These are phyloP conservation scores for Cyclostephanos tholiformis DNA, from an alignment of 108 stramenopile species.

Conservation along the genomic window DNA sequence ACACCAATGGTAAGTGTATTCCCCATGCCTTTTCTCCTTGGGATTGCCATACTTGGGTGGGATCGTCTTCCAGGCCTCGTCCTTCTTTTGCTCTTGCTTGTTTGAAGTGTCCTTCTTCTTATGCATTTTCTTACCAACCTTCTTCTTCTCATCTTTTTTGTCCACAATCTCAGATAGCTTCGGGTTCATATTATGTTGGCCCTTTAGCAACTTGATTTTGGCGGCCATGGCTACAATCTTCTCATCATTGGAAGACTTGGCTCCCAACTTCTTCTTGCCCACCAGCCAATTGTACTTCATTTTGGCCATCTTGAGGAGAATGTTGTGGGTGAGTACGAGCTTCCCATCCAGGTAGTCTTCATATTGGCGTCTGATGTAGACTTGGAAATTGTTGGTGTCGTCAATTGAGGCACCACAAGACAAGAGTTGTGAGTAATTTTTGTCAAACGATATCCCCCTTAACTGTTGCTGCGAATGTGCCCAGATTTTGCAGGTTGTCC, in stretches of 20 bases:
- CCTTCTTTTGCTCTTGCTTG: no score
- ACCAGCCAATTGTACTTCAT: background rate
- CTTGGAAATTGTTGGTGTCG: background rate
- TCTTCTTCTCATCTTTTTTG: background rate
- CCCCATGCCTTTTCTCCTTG: background rate
- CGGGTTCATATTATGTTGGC: background rate
- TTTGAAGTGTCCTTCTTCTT: background rate
- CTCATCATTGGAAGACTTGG: background rate
- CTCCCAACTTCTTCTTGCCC: background rate
- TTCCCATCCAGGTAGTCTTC: background rate
- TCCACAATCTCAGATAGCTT: background rate
- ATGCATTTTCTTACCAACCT: background rate
- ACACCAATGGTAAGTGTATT: conserved; percentile 23
- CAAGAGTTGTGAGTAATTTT: no score
- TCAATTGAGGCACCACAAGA: no score
- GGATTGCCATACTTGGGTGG: conserved; percentile 17
- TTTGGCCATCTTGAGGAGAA: background rate
- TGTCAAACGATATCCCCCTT: background rate
- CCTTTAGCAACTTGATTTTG: background rate
- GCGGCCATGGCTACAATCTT: background rate
- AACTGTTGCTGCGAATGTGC: background rate
- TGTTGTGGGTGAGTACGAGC: background rate
- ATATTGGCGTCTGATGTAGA: background rate
- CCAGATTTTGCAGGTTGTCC: background rate
- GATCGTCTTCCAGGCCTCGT: conserved; percentile 19